These are phyloP conservation scores for Inonotus hispidus DNA, from an alignment of 1,284 basidiomycete genomes.

Conservation along the genomic window DNA sequence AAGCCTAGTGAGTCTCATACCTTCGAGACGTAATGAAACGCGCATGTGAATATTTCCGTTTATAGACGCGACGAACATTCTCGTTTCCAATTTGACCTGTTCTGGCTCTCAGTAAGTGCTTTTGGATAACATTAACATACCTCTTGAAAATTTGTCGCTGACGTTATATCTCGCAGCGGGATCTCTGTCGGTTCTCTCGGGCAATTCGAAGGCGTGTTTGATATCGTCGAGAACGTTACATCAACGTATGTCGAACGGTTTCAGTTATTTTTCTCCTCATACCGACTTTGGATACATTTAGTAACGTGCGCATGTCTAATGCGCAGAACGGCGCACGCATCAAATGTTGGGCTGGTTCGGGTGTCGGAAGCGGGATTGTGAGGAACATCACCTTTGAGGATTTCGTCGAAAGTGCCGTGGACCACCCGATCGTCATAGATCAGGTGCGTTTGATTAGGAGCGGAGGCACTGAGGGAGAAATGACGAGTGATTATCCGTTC, in stretches of 20 bases:
- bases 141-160: neutral
- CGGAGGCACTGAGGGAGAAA: neutral
- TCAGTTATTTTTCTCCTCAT: neutral
- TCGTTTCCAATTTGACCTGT: constrained; percentile 55
- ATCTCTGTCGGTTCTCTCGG: constrained; percentile 44
- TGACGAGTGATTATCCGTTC: neutral
- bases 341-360: constrained; percentile 39
- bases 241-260: constrained; percentile 26
- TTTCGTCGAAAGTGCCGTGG: constrained; percentile 36
- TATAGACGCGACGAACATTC: constrained; percentile 45
- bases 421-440: constrained; percentile 40
- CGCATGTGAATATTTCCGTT: neutral
- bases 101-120: constrained; percentile 50
- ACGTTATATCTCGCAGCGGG: constrained; percentile 27
- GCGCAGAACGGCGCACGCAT: constrained; percentile 47
- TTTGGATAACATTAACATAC: neutral
- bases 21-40: neutral
- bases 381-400: constrained; percentile 37
- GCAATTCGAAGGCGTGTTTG: constrained; percentile 43
- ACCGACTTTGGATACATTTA: constrained; percentile 8
- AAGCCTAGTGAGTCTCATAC: constrained; percentile 47
- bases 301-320: constrained; percentile 43
- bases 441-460: constrained; percentile 24
- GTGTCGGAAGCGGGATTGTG: constrained; percentile 31
- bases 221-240: constrained; percentile 43